Conservation (phyloP, 306 rosid species). For the Mimosa bimucronata region DNA sequence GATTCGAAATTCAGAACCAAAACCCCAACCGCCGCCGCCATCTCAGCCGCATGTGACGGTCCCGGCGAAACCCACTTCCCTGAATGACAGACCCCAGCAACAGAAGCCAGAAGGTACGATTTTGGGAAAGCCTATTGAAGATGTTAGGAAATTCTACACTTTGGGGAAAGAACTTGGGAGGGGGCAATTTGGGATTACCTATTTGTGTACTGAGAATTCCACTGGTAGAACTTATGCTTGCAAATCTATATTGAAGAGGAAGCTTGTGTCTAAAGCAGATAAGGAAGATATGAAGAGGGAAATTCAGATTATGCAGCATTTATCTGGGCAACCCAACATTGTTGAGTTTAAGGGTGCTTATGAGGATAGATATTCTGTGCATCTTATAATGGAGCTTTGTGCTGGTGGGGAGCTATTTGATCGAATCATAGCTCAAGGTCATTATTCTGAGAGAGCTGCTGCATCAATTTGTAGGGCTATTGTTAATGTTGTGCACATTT, state of each 20-base stretch:
- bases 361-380: constrained; percentile 83
- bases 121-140: constrained; percentile 71
- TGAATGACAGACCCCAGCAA: constrained; percentile 37
- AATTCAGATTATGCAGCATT: constrained; percentile 88
- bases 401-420: constrained; percentile 95
- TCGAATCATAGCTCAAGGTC: constrained; percentile 78
- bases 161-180: constrained; percentile 85
- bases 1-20: constrained; percentile 36
- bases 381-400: constrained; percentile 90
- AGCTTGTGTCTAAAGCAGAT: constrained; percentile 64
- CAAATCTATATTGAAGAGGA: constrained; percentile 85
- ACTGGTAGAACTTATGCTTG: constrained; percentile 71
- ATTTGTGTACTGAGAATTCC: constrained; percentile 72
- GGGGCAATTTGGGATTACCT: constrained; percentile 90
- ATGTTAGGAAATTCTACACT: constrained; percentile 62
- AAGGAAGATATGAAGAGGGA: constrained; percentile 82
- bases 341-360: constrained; percentile 81
- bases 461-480: constrained; percentile 66
- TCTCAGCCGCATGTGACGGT: constrained; percentile 29
- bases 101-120: constrained; percentile 53
- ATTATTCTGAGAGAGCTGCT: constrained; percentile 85
- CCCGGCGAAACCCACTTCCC: constrained; percentile 37
- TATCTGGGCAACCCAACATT: constrained; percentile 84
- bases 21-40: constrained; percentile 32
- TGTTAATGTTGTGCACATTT: constrained; percentile 83